These are phyloP conservation scores for Camelina hispida DNA, from an alignment of 345 rosid genomes.

Conservation along the genomic window DNA sequence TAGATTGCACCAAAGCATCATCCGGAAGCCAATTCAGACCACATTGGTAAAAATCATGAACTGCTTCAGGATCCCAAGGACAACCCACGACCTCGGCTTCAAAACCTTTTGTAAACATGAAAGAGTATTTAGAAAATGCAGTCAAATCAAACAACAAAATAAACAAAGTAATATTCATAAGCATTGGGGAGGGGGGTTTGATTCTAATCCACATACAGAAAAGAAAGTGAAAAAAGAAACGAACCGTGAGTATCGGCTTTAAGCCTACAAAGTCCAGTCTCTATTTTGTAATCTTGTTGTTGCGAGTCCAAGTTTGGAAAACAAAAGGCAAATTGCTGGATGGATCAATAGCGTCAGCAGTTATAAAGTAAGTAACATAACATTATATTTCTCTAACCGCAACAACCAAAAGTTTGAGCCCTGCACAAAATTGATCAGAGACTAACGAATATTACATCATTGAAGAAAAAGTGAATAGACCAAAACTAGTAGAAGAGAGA, in stretches of 20 bases:
- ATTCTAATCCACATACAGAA: background rate
- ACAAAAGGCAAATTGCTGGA: background rate
- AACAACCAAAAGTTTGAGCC: background rate
- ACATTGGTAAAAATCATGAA: background rate
- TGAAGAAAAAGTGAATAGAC: background rate
- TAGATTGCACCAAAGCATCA: slow-evolving; percentile 10
- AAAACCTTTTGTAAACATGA: background rate
- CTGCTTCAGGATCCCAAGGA: background rate
- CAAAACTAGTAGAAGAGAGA: too few relatives aligned
- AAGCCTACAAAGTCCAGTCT: background rate
- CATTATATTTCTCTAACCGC: background rate
- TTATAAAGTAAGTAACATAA: background rate
- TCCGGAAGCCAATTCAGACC: background rate
- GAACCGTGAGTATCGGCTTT: background rate
- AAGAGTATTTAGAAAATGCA: slow-evolving; percentile 1
- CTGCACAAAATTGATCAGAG: background rate
- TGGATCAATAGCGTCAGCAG: background rate
- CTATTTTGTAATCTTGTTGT: background rate
- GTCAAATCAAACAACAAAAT: background rate
- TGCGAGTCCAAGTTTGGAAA: background rate
- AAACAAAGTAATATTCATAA: background rate
- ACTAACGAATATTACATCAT: too few relatives aligned
- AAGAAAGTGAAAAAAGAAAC: background rate
- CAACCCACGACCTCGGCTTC: background rate
- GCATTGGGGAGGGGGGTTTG: background rate